These are phyloP conservation scores for Aspergillus carbonarius DNA, from an alignment of 2,329 filamentous ascomycete species.

Conservation along the genomic window DNA sequence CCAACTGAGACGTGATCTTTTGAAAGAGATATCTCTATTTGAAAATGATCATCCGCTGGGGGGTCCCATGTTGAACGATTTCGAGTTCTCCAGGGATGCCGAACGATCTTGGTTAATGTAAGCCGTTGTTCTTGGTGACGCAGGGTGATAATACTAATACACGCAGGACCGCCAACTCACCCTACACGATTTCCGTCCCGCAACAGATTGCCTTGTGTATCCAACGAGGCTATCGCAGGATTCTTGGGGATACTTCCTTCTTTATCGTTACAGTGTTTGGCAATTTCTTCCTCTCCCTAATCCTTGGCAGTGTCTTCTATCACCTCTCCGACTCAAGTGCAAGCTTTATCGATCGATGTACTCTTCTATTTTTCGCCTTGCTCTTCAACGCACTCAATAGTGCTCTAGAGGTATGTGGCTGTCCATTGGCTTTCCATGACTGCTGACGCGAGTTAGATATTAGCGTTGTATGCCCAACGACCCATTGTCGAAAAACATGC, in stretches of 20 bases:
- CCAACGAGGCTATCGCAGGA: constrained; percentile 71
- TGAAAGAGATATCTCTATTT: constrained; percentile 9
- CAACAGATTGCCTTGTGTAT: constrained; percentile 76
- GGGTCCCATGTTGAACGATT: constrained; percentile 31
- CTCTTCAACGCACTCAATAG: constrained; percentile 78
- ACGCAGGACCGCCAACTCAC: constrained; percentile 60
- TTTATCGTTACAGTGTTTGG: constrained; percentile 62
- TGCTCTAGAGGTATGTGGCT: constrained; percentile 57
- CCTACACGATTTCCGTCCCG: constrained; percentile 72
- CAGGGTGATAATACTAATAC: constrained; percentile 21
- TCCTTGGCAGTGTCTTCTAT: constrained; percentile 76
- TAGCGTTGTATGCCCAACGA: constrained; percentile 17
- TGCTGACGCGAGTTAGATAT: not conserved
- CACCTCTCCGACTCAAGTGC: constrained; percentile 61
- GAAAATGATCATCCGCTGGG: not conserved
- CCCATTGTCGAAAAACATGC: constrained; percentile 18
- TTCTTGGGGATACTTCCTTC: constrained; percentile 70
- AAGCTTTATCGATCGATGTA: constrained; percentile 64
- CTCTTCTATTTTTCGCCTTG: constrained; percentile 80
- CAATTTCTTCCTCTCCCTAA: constrained; percentile 67
- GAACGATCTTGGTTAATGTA: constrained; percentile 5
- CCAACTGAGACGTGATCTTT: not conserved
- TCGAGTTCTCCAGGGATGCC: not conserved
- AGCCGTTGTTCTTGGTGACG: not conserved
- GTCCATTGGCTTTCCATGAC: too few species aligned